phyloP scores from a whole-genome alignment of 495 filamentous ascomycete genomes.

The Daldinia childiae region DNA sequence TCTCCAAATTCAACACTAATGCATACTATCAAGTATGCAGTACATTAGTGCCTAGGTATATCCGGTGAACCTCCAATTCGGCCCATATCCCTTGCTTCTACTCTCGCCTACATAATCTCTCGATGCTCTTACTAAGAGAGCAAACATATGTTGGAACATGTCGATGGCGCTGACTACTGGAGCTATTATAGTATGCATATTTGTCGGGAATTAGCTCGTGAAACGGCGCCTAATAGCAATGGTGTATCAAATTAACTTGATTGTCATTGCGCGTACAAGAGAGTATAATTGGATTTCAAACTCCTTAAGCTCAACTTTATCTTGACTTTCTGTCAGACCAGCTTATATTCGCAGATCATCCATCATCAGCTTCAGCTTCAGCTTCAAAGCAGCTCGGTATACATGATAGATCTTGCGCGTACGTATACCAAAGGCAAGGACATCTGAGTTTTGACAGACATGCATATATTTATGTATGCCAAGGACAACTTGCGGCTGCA shows the following conservation, averaged over 20 bases:
- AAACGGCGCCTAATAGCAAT: neutral
- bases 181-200: slow-evolving; percentile 1
- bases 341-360: neutral
- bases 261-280: neutral
- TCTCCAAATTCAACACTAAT: slow-evolving; percentile 18
- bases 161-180: neutral
- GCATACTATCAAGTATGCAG: slow-evolving; percentile 22
- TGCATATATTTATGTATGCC: slow-evolving; percentile 8
- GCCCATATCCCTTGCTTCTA: slow-evolving; percentile 30
- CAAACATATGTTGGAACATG: slow-evolving; percentile 22
- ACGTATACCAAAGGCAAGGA: neutral
- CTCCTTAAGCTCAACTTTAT: neutral
- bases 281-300: neutral
- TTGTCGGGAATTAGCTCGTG: slow-evolving; percentile 4
- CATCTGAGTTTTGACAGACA: neutral
- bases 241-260: neutral
- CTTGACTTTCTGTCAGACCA: neutral
- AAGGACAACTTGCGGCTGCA: slow-evolving; percentile 18
- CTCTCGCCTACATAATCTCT: slow-evolving; percentile 6
- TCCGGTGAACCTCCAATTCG: slow-evolving; percentile 22
- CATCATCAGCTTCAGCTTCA: neutral
- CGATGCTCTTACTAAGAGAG: slow-evolving; percentile 7
- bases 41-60: slow-evolving; percentile 12
- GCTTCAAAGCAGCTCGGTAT: neutral
- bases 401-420: slow-evolving; percentile 1